Conservation (phyloP, 768 basidiomycete species). For the Hirschioporus abietinus region DNA sequence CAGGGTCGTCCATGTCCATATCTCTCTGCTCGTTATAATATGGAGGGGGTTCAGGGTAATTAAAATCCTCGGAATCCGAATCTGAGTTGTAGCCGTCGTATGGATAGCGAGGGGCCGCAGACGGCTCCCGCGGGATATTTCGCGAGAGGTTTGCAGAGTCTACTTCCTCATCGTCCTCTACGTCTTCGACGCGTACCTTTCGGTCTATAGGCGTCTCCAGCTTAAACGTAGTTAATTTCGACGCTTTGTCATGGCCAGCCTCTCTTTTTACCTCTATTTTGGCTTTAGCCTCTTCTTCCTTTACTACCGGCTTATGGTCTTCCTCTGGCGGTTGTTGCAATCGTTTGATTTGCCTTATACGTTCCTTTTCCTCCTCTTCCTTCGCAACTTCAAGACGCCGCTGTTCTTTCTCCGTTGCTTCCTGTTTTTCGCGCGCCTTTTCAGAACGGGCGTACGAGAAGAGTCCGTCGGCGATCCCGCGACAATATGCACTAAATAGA, state of each 20-base stretch:
- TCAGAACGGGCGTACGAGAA: slow-evolving; percentile 18
- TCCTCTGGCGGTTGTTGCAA: slow-evolving; percentile 6
- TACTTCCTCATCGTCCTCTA: slow-evolving; percentile 16
- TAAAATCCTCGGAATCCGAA: not conserved
- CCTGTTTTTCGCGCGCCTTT: slow-evolving; percentile 17
- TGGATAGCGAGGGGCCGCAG: not conserved
- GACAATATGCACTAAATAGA: slow-evolving; percentile 15
- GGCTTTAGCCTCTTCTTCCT: slow-evolving; percentile 9
- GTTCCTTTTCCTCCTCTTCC: slow-evolving; percentile 19
- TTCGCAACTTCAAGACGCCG: slow-evolving; percentile 16
- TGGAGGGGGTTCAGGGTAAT: not conserved
- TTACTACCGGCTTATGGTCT: slow-evolving; percentile 7
- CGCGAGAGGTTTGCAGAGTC: not conserved
- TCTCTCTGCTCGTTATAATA: not conserved
- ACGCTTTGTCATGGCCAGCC: slow-evolving; percentile 16
- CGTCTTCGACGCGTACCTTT: slow-evolving; percentile 11
- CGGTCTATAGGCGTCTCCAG: slow-evolving; percentile 8
- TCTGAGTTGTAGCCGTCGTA: not conserved
- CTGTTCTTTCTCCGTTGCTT: slow-evolving; percentile 18
- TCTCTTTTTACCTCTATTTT: slow-evolving; percentile 16
- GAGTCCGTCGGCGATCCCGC: slow-evolving; percentile 17
- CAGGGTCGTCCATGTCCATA: not conserved
- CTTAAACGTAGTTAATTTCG: slow-evolving; percentile 7
- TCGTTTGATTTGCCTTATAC: slow-evolving; percentile 16
- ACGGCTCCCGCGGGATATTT: not conserved